These are phyloP conservation scores for Glaciozyma antarctica DNA, from an alignment of 768 basidiomycete species.

Conservation along the genomic window DNA sequence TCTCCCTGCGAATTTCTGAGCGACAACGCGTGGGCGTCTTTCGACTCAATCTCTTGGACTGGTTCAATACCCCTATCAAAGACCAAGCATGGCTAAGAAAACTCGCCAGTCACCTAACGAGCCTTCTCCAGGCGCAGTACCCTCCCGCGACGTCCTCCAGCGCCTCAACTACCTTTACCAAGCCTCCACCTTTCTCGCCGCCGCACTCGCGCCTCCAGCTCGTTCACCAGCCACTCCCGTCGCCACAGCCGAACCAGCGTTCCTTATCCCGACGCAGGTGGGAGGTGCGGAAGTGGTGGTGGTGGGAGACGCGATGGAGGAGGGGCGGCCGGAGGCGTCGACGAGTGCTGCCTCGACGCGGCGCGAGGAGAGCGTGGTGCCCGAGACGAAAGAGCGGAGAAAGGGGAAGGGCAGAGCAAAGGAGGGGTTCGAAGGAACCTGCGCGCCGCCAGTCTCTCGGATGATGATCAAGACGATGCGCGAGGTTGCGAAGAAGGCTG, in stretches of 20 bases:
- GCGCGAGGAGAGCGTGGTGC: background rate
- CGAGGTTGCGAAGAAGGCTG: constrained; percentile 62
- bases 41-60: too few relatives aligned
- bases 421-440: constrained; percentile 36
- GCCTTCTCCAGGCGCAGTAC: constrained; percentile 35
- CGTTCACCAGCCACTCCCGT: constrained; percentile 26
- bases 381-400: background rate
- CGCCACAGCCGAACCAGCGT: constrained; percentile 1
- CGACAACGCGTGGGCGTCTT: too few relatives aligned
- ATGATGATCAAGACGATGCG: constrained; percentile 60
- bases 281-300: background rate
- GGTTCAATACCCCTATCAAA: too few relatives aligned
- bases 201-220: constrained; percentile 52
- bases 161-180: constrained; percentile 66
- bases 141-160: constrained; percentile 68
- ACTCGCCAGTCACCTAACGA: background rate
- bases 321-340: background rate
- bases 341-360: background rate
- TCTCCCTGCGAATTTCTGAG: too few relatives aligned
- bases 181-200: constrained; percentile 49
- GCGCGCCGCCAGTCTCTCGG: constrained; percentile 43
- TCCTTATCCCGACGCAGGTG: constrained; percentile 3
- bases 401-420: constrained; percentile 1
- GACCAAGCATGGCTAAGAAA: too few relatives aligned
- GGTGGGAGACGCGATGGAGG: background rate